Percentiles rank a stretch among this genome's conserved stretches.
Evolutionary conservation across 2,329 filamentous ascomycete genomes (phyloP).

Genomic region (Penicillium rolfsii): DNA sequence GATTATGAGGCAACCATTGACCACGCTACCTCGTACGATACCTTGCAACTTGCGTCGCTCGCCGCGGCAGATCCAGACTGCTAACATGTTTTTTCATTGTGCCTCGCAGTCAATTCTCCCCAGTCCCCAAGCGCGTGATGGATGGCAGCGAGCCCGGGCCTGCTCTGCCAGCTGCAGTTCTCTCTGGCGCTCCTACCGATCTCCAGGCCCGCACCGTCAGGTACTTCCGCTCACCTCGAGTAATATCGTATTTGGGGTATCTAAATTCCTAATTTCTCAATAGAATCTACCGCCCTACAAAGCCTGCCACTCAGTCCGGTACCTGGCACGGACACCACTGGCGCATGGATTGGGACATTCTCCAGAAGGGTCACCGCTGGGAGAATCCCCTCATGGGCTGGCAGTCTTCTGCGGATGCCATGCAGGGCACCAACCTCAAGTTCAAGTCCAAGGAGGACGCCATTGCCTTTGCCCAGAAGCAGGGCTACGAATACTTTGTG

Average conservation of each 20-base stretch:
- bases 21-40: conserved; percentile 83
- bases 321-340: conserved; percentile 81
- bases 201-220: conserved; percentile 91
- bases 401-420: conserved; percentile 92
- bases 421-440: conserved; percentile 90
- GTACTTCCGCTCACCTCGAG: conserved; percentile 54
- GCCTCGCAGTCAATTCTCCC: conserved; percentile 75
- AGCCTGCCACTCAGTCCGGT: conserved; percentile 96
- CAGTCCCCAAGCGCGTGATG: conserved; percentile 85
- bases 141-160: conserved; percentile 83
- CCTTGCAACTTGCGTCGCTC: conserved; percentile 2
- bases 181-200: conserved; percentile 91
- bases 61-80: conserved; percentile 13
- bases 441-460: conserved; percentile 95
- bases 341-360: conserved; percentile 98
- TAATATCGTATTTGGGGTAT: conserved; percentile 26
- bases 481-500: conserved; percentile 98
- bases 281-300: conserved; percentile 89
- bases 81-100: conserved; percentile 31
- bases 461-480: conserved; percentile 94
- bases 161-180: conserved; percentile 75
- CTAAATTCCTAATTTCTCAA: conserved; percentile 3
- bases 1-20: conserved; percentile 82
- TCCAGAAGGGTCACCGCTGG: conserved; percentile 92
- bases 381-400: conserved; percentile 98